A percentile compares a stretch with the other conserved stretches of the same genome.
These are phyloP conservation scores for Rhodotorula babjevae DNA, from an alignment of 768 basidiomycete species.

Conservation along the genomic window DNA sequence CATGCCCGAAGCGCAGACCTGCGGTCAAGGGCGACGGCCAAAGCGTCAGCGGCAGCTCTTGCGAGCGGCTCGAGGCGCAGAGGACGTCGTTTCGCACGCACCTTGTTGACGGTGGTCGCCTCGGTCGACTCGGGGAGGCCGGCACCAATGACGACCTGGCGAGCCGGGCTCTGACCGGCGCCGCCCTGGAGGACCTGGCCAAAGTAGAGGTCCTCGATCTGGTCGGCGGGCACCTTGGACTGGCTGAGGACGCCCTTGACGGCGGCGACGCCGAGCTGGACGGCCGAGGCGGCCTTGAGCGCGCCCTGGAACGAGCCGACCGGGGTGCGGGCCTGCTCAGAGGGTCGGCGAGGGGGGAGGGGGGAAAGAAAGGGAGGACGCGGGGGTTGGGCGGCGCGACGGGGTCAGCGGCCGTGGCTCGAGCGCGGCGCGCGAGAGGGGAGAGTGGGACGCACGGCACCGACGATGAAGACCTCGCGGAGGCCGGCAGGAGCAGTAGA, in stretches of 20 bases:
- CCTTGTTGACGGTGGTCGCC: conserved; percentile 97
- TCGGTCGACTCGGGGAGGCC: conserved; percentile 80
- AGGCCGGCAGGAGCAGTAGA: conserved; percentile 25
- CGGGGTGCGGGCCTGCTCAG: conserved; percentile 62
- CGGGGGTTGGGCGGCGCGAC: not conserved
- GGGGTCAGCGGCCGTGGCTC: not conserved
- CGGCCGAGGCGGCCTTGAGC: conserved; percentile 80
- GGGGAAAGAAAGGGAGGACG: not conserved
- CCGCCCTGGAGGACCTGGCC: conserved; percentile 98
- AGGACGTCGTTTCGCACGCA: conserved; percentile 1
- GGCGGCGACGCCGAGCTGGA: conserved; percentile 81
- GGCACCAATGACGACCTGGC: conserved; percentile 89
- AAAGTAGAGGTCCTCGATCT: conserved; percentile 92
- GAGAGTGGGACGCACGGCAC: conserved; percentile 18
- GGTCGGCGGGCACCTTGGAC: conserved; percentile 69
- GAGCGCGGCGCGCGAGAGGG: not conserved
- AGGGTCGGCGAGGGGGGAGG: not conserved
- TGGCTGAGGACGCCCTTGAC: conserved; percentile 84
- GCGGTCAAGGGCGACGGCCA: not conserved
- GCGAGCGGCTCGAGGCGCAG: not conserved
- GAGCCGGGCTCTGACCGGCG: conserved; percentile 94
- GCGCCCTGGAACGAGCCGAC: conserved; percentile 86
- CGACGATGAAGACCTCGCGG: conserved; percentile 38
- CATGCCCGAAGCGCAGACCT: conserved; percentile 92
- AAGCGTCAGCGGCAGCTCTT: not conserved